Conservation (phyloP, 2,329 filamentous ascomycete species). For the Penicillium sclerotiorum region DNA sequence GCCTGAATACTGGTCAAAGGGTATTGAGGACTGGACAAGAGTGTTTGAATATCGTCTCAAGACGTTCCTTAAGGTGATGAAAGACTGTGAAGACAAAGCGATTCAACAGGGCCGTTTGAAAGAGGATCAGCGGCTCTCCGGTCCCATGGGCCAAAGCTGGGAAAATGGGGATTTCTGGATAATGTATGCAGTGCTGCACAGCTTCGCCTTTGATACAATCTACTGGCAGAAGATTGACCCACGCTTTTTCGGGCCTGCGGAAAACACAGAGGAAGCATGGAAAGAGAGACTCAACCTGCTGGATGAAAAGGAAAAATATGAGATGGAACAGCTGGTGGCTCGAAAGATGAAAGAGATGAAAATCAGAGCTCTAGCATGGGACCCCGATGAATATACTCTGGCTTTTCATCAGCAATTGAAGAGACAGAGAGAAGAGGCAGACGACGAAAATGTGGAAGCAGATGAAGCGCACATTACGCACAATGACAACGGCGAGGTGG, state of each 20-base stretch:
- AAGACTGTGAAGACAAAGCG: constrained; percentile 9
- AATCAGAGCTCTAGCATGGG: constrained; percentile 17
- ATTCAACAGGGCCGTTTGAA: constrained; percentile 8
- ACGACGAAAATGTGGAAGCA: too few relatives aligned
- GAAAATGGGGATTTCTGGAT: constrained; percentile 17
- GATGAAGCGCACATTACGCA: too few relatives aligned
- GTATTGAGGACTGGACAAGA: constrained; percentile 21
- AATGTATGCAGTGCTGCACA: constrained; percentile 13
- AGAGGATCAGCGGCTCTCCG: constrained; percentile 16
- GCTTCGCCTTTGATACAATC: constrained; percentile 19
- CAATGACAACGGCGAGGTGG: too few relatives aligned
- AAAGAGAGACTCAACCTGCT: constrained; percentile 14
- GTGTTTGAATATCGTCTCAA: constrained; percentile 15
- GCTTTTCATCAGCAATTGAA: neutral
- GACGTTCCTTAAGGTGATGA: constrained; percentile 21
- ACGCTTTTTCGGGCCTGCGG: constrained; percentile 7
- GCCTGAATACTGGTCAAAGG: constrained; percentile 25
- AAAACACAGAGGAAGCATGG: constrained; percentile 4
- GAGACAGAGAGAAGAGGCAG: neutral
- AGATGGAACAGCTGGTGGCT: constrained; percentile 15
- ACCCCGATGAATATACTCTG: constrained; percentile 15
- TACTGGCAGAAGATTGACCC: constrained; percentile 15
- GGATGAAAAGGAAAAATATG: constrained; percentile 6
- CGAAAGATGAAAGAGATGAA: constrained; percentile 22
- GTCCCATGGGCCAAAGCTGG: constrained; percentile 16